Evolutionary conservation across 495 filamentous ascomycete species (phyloP).

Genomic region (Parmelia sp.): DNA sequence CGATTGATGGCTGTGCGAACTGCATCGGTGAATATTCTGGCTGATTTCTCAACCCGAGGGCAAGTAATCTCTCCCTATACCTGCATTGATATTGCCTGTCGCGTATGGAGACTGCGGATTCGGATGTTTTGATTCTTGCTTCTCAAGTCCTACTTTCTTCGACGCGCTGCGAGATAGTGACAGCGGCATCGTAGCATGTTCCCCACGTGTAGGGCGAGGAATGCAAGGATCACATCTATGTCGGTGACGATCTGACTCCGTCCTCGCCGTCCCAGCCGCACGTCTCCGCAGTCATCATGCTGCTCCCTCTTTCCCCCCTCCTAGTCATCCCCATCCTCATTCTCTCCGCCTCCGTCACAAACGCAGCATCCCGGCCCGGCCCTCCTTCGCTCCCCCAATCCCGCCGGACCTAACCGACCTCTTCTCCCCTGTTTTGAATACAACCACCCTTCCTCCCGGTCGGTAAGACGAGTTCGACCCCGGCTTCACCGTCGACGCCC

Average conservation of each 20-base stretch:
- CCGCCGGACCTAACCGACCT: not conserved
- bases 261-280: too few relatives aligned
- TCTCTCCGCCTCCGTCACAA: not conserved
- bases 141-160: too few relatives aligned
- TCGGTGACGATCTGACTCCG: too few relatives aligned
- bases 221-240: too few relatives aligned
- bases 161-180: too few relatives aligned
- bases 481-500: not conserved
- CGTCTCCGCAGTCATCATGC: not conserved
- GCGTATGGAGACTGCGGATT: not conserved
- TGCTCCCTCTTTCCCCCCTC: not conserved
- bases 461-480: not conserved
- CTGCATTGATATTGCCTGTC: not conserved
- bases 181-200: too few relatives aligned
- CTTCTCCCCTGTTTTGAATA: not conserved
- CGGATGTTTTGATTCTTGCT: too few relatives aligned
- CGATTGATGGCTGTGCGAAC: too few relatives aligned
- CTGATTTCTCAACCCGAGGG: too few relatives aligned
- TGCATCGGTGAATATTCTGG: too few relatives aligned
- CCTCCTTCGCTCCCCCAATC: not conserved
- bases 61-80: not conserved
- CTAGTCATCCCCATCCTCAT: too few relatives aligned
- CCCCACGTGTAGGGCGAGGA: too few relatives aligned
- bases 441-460: not conserved
- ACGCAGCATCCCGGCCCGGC: not conserved